Evolutionary conservation across 2,329 filamentous ascomycete genomes (phyloP).

Genomic region (Chaetomiaceae sp.): DNA sequence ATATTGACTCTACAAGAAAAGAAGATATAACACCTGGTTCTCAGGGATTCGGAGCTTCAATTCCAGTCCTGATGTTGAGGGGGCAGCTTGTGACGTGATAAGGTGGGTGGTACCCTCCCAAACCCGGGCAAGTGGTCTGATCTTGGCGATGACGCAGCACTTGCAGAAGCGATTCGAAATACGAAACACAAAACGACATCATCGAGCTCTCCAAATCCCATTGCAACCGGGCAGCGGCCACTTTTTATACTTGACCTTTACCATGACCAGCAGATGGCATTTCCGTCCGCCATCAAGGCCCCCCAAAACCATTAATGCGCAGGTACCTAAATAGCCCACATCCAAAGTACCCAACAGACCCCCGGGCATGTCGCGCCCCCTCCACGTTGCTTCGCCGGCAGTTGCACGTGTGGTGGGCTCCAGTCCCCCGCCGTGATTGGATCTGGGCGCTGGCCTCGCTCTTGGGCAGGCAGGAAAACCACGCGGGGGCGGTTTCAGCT

Average conservation of each 20-base stretch:
- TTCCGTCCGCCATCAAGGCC: neutral
- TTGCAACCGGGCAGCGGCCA: neutral
- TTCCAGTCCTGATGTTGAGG: neutral
- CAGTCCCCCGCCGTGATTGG: too few relatives aligned
- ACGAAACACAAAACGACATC: neutral
- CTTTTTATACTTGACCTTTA: neutral
- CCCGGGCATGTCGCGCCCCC: too few relatives aligned
- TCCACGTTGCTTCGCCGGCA: too few relatives aligned
- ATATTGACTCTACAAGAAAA: neutral
- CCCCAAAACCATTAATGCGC: neutral
- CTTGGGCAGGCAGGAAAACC: too few relatives aligned
- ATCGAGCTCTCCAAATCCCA: neutral
- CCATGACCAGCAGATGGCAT: neutral
- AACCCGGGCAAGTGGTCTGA: constrained; percentile 4
- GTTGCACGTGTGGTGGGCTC: too few relatives aligned
- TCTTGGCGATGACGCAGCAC: constrained; percentile 15
- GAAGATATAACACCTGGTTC: neutral
- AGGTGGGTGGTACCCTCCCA: neutral
- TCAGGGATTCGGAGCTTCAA: neutral
- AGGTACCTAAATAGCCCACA: neutral
- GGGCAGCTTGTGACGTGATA: constrained; percentile 11
- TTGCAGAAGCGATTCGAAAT: neutral
- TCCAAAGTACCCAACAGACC: neutral
- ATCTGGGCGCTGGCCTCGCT: too few relatives aligned
- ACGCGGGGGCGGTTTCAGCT: too few relatives aligned